Evolutionary conservation across 371 early-diverging fungal species (phyloP).

Genomic region (Coemansia sp.): DNA sequence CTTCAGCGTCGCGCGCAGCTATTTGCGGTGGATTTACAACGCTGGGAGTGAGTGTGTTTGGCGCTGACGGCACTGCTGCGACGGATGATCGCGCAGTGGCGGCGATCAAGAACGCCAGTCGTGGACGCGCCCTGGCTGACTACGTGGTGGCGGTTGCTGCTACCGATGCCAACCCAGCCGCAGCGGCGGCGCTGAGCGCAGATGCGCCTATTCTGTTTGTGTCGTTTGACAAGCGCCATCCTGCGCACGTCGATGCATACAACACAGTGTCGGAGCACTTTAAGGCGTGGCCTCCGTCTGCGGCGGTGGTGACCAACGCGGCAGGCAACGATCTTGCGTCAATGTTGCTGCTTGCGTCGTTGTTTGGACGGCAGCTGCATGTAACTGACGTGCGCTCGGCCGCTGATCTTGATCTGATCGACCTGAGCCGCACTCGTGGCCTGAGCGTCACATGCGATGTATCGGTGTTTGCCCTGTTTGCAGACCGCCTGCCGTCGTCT

Average conservation of each 20-base stretch:
- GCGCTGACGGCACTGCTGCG: constrained; percentile 58
- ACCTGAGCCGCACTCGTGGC: constrained; percentile 84
- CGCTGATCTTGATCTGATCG: constrained; percentile 81
- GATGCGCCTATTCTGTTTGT: constrained; percentile 56
- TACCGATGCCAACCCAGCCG: constrained; percentile 59
- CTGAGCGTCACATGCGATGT: constrained; percentile 92
- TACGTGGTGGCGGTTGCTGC: constrained; percentile 74
- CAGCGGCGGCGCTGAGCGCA: constrained; percentile 28
- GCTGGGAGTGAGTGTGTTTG: constrained; percentile 59
- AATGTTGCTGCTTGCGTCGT: constrained; percentile 77
- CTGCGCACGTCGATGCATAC: constrained; percentile 37
- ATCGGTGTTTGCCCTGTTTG: constrained; percentile 77
- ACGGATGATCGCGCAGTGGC: constrained; percentile 57
- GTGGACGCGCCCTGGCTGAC: constrained; percentile 67
- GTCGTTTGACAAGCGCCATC: constrained; percentile 45
- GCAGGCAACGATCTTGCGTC: constrained; percentile 84
- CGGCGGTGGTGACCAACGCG: constrained; percentile 79
- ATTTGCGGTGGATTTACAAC: constrained; percentile 85
- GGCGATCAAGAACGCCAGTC: constrained; percentile 54
- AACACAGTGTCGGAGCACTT: constrained; percentile 57
- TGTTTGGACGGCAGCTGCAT: constrained; percentile 81
- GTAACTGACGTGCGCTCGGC: constrained; percentile 75
- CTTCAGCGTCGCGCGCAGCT: constrained; percentile 66
- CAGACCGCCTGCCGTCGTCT: constrained; percentile 44
- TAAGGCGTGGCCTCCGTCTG: constrained; percentile 69